Conservation (phyloP, 2,329 filamentous ascomycete species). For the Drechslerella coelobrocha region DNA sequence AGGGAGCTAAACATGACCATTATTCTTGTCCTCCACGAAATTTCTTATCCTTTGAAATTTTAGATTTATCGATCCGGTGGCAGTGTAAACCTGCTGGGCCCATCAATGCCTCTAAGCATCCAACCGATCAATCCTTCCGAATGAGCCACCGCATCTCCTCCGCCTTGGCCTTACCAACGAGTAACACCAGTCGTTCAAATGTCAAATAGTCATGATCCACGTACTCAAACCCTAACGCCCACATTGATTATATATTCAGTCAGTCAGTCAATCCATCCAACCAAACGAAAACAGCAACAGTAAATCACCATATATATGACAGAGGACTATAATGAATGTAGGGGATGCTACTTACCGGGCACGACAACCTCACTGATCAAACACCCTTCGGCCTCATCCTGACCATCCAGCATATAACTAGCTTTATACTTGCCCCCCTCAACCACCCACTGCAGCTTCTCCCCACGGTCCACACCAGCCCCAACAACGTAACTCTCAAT, state of each 20-base stretch:
- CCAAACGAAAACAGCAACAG: no score
- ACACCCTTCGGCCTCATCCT: slow-evolving; percentile 60
- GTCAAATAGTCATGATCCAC: slow-evolving; percentile 72
- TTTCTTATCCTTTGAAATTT: no score
- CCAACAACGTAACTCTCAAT: slow-evolving; percentile 73
- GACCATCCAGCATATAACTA: slow-evolving; percentile 59
- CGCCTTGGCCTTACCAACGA: slow-evolving; percentile 64
- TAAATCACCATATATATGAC: no score
- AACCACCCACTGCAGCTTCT: slow-evolving; percentile 72
- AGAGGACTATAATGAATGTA: no score
- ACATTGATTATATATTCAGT: no score
- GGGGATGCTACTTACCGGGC: slow-evolving; percentile 16
- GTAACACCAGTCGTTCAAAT: slow-evolving; percentile 61
- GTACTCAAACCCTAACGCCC: slow-evolving; percentile 69
- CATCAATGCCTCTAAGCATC: background rate
- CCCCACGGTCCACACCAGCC: slow-evolving; percentile 65
- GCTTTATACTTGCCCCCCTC: slow-evolving; percentile 73
- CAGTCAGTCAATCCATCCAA: no score
- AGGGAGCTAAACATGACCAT: no score
- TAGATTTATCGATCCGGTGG: no score
- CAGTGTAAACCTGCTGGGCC: no score
- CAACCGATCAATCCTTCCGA: slow-evolving; percentile 9
- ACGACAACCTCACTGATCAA: slow-evolving; percentile 57
- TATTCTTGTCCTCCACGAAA: no score
- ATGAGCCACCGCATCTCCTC: slow-evolving; percentile 59